These are phyloP conservation scores for Hypoxylon sp. DNA, from an alignment of 2,329 filamentous ascomycete species.

Conservation along the genomic window DNA sequence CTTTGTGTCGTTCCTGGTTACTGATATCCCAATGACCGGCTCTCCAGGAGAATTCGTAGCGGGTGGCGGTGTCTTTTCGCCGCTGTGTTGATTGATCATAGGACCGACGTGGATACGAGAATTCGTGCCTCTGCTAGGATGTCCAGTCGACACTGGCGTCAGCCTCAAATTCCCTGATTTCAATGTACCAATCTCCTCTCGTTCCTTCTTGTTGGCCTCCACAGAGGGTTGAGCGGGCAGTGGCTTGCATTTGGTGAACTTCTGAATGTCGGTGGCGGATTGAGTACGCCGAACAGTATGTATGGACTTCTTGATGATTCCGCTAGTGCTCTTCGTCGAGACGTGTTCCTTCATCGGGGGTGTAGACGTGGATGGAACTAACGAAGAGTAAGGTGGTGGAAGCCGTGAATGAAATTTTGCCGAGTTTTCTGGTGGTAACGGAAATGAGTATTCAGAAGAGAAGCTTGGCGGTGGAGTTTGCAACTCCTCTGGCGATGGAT, in stretches of 20 bases:
- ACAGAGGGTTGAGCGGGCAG: constrained; percentile 25
- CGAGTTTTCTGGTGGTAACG: constrained; percentile 22
- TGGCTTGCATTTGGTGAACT: constrained; percentile 26
- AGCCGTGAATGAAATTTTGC: constrained; percentile 20
- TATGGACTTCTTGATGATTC: background rate
- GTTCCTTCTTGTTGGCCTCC: background rate
- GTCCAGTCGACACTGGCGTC: background rate
- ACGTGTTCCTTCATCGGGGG: background rate
- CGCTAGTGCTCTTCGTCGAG: background rate
- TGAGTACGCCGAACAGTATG: constrained; percentile 16
- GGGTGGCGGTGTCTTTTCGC: background rate
- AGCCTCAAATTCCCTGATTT: constrained; percentile 18
- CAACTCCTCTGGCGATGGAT: background rate
- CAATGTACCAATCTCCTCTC: background rate
- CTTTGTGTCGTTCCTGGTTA: too few relatives aligned
- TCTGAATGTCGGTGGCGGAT: constrained; percentile 11
- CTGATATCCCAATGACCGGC: background rate
- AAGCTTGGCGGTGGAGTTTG: background rate
- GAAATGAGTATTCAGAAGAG: constrained; percentile 24
- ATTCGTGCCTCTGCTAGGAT: background rate
- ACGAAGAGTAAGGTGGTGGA: constrained; percentile 30
- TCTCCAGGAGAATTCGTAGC: background rate
- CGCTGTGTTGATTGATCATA: background rate
- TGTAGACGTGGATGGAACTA: constrained; percentile 9
- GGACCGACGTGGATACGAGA: background rate